phyloP scores from a whole-genome alignment of 2,329 filamentous ascomycete genomes.

The Fusarium liriodendri region DNA sequence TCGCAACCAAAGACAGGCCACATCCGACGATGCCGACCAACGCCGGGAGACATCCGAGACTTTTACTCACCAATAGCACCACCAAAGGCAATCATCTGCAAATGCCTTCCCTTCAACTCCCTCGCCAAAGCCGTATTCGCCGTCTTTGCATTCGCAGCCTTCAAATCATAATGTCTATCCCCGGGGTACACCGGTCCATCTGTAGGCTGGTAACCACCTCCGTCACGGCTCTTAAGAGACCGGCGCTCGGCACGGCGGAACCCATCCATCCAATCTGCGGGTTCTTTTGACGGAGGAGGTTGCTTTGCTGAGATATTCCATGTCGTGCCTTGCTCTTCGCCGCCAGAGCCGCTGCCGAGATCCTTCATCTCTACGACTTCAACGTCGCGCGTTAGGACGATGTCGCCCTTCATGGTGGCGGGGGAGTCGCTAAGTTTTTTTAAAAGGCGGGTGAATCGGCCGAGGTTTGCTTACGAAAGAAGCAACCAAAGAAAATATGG shows the following conservation, averaged over 20 bases:
- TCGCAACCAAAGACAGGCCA: neutral
- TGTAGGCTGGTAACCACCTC: slow-evolving; percentile 21
- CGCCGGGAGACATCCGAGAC: neutral
- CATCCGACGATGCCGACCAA: neutral
- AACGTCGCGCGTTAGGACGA: slow-evolving; percentile 33
- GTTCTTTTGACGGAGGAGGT: slow-evolving; percentile 1
- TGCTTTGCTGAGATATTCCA: slow-evolving; percentile 24
- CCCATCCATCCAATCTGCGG: slow-evolving; percentile 33
- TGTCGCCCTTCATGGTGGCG: slow-evolving; percentile 31
- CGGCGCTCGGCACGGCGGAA: slow-evolving; percentile 36
- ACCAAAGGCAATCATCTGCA: slow-evolving; percentile 98
- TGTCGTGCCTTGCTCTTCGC: slow-evolving; percentile 13
- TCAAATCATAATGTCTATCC: slow-evolving; percentile 65
- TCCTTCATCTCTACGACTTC: slow-evolving; percentile 33
- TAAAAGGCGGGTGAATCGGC: neutral
- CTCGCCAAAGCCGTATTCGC: slow-evolving; percentile 80
- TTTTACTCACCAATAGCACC: slow-evolving; percentile 78
- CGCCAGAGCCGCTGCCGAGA: slow-evolving; percentile 2
- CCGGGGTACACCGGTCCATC: slow-evolving; percentile 19
- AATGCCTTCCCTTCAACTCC: slow-evolving; percentile 82
- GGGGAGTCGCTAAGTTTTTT: neutral
- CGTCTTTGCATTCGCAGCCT: slow-evolving; percentile 75
- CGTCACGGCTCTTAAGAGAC: slow-evolving; percentile 36
- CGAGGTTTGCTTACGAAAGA: neutral
- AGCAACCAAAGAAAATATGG: neutral